Evolutionary conservation across 75 land plant species (phyloP), one percentile per base, ranked within the genome.

Genomic region (Pinus taeda): DNA sequence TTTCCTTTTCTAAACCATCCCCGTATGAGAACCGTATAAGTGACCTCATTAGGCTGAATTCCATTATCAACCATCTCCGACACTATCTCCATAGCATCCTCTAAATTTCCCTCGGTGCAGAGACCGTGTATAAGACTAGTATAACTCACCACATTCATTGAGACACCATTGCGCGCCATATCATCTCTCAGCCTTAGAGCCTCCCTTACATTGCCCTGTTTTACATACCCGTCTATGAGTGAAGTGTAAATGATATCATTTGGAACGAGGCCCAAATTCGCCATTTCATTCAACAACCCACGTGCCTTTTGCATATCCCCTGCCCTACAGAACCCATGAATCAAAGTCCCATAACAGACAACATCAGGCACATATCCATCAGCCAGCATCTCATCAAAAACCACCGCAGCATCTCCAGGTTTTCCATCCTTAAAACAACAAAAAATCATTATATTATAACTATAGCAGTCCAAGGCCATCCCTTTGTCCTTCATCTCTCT

Each of bases 301-400:
- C 3, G 11, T 14, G 81, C 81, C 39, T 30, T 24, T 30, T 65
- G 65, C 6, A 75, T 42, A n/a, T 45, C 17, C 26, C 78, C 58
- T n/a, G 39, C 78, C 21, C 20, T 30, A 62, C 81, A 80, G 20
- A 75, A 45, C 14, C 81, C 81, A 80, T 80, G 75, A 75, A 80
- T 80, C 39, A 80, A 18, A 24, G 78, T 80, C 39, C 70, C 22
- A 57, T 80, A 80, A 33, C 66, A 75, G 33, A 58, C 64, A 26
- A 63, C 20, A 20, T 33, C 49, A 14, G 78, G 81, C 24, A n/a
- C 42, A 42, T 49, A 15, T 4, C 71, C 69, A 6, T 45, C 15
- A 12, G 17, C 60, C 30, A n/a, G 24, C 37, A 80, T 64, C 67
- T 63, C 20, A 18, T 45, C 11, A 20, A 75, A 75, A 36, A 80